Conservation (phyloP, 805 yeast species). For the Yamadazyma laniorum region DNA sequence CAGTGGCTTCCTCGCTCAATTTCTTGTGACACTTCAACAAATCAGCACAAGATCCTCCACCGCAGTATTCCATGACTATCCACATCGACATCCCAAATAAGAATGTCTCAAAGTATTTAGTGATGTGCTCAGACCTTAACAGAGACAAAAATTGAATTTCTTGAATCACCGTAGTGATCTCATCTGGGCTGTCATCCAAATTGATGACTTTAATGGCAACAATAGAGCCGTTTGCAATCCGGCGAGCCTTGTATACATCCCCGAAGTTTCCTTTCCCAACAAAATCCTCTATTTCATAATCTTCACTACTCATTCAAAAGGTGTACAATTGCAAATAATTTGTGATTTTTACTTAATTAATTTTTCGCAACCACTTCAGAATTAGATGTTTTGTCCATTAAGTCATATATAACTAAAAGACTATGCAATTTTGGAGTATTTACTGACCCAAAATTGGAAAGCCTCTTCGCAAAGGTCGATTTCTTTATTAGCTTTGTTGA, state of each 20-base stretch:
- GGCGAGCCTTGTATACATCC: constrained; percentile 68
- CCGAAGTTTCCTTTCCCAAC: constrained; percentile 88
- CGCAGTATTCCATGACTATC: constrained; percentile 94
- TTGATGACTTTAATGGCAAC: constrained; percentile 90
- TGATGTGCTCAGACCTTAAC: constrained; percentile 63
- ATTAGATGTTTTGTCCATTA: neutral
- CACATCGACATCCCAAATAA: constrained; percentile 68
- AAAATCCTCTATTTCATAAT: constrained; percentile 44
- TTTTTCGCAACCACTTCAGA: constrained; percentile 10
- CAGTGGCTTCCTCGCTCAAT: constrained; percentile 58
- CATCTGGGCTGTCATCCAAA: constrained; percentile 76
- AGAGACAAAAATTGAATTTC: constrained; percentile 77
- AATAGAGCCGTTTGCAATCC: constrained; percentile 32
- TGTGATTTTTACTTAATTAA: neutral
- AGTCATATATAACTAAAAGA: neutral
- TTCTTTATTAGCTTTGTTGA: constrained; percentile 34
- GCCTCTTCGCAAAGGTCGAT: constrained; percentile 47
- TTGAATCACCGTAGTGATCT: constrained; percentile 63
- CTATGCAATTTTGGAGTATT: constrained; percentile 15
- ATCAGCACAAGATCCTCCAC: constrained; percentile 89
- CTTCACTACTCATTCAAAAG: constrained; percentile 15
- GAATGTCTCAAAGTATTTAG: constrained; percentile 60
- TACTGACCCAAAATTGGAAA: constrained; percentile 49
- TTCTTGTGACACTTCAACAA: constrained; percentile 54
- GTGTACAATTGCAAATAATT: constrained; percentile 1